Evolutionary conservation across 129 eudicot genomes (phyloP).

Genomic region (Lactuca saligna): DNA sequence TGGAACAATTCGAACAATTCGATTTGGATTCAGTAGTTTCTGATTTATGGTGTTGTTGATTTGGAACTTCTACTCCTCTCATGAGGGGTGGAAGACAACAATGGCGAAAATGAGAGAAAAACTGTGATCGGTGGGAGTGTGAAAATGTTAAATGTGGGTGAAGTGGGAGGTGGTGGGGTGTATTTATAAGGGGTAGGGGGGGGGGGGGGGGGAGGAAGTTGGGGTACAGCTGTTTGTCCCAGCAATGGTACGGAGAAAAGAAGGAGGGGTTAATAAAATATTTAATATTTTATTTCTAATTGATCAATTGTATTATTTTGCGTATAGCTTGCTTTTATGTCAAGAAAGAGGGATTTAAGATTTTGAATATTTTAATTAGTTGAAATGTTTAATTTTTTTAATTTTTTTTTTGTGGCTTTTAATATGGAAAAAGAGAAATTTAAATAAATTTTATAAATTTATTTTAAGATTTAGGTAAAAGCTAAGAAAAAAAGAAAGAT

Average conservation of each 20-base stretch:
- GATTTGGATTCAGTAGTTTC: neutral
- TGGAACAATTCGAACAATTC: neutral
- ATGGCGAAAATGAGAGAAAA: neutral
- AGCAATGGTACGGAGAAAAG: conserved; percentile 22
- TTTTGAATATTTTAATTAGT: too few relatives aligned
- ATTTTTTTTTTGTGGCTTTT: too few relatives aligned
- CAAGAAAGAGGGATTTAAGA: too few relatives aligned
- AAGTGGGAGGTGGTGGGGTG: neutral
- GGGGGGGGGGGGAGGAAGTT: neutral
- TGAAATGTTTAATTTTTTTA: too few relatives aligned
- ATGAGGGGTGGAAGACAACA: conserved; percentile 37
- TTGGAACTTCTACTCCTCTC: conserved; percentile 36
- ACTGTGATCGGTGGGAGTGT: neutral
- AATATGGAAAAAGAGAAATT: too few relatives aligned
- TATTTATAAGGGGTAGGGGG: neutral
- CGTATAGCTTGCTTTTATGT: too few relatives aligned
- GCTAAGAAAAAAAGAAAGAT: too few relatives aligned
- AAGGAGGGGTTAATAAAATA: neutral
- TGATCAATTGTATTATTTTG: too few relatives aligned
- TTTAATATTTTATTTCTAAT: too few relatives aligned
- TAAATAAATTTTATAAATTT: too few relatives aligned
- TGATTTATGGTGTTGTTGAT: neutral
- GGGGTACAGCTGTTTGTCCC: conserved; percentile 31
- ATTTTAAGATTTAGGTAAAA: too few relatives aligned
- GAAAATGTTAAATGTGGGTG: conserved; percentile 11